Base-by-base conservation (phyloP, 225 moss, liverwort and hornwort species). In the Polytrichum formosum region DNA sequence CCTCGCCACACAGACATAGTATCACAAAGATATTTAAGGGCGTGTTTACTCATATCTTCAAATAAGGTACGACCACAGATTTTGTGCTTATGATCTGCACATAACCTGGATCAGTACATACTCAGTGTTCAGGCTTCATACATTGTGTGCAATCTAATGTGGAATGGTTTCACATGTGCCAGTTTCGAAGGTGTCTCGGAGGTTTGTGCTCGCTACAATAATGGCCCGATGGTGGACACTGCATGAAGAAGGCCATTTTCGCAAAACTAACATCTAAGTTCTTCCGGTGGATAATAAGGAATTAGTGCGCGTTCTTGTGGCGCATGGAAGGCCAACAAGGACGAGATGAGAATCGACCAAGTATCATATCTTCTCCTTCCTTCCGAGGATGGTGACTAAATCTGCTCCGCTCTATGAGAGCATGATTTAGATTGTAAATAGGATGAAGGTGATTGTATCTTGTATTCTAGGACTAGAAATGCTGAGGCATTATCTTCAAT, bases 281-380 rank as follows among this genome's bases (percentile, higher is more conserved):
- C 27, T 13, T 22, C 4, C 17, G 18, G 26, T 28, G 26, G 18
- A 37, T 30, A 59, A 59, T 69, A 69, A 58, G 69, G 56, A 30
- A 28, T 33, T 56, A 69, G 19, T 56, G 21, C 18, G 76, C 74
- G 87, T 76, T 78, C 71, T 77, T 80, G 79, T 67, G 33, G 64
- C 29, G 58, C 67, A 73, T 64, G 75, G 61, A 75, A 69, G 72
- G 61, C 72, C 73, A 63, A 60, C 83, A 83, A 83, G 78, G 78
- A 76, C 76, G 64, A 83, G 83, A 87, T 83, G 87, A 87, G 87
- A 83, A 78, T 83, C 87, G 55, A 87, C 61, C 74, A 87, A 72
- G 87, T 83, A 87, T 80, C 83, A 86, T 85, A 77, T 60, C 22
- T 23, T 82, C 73, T 77, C 77, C 70, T 75, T 72, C 66, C 35